Percentiles rank a stretch among this genome's conserved stretches.
These are phyloP conservation scores for Pachysolen tannophilus DNA, from an alignment of 805 yeast genomes.

Conservation along the genomic window DNA sequence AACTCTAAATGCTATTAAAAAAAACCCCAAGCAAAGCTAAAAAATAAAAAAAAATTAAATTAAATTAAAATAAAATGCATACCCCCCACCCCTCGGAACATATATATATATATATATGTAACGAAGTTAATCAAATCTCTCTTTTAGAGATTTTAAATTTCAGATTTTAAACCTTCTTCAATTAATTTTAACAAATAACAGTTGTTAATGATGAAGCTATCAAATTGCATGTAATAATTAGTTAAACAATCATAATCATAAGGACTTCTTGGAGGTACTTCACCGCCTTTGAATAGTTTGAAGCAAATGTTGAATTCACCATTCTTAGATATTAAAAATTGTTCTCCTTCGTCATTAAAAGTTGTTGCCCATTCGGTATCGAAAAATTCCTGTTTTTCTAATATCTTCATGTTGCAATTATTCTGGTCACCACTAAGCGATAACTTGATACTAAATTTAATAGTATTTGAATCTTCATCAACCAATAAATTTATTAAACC, in stretches of 20 bases:
- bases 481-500: slow-evolving; percentile 10
- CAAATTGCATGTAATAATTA: slow-evolving; percentile 16
- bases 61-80: too few relatives aligned
- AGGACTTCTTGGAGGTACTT: slow-evolving; percentile 17
- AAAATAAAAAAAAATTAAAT: too few relatives aligned
- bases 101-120: too few relatives aligned
- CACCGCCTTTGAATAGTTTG: slow-evolving; percentile 16
- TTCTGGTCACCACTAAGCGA: slow-evolving; percentile 6
- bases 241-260: slow-evolving; percentile 18
- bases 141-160: too few relatives aligned
- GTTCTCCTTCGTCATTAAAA: slow-evolving; percentile 5
- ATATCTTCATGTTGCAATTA: background rate
- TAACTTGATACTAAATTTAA: slow-evolving; percentile 17
- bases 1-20: too few relatives aligned
- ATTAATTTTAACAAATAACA: slow-evolving; percentile 14
- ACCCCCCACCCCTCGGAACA: too few relatives aligned
- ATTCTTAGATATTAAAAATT: slow-evolving; percentile 5
- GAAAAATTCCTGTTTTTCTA: slow-evolving; percentile 2
- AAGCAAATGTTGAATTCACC: slow-evolving; percentile 11
- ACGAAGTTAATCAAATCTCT: too few relatives aligned
- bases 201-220: slow-evolving; percentile 15
- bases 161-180: too few relatives aligned
- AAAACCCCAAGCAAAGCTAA: too few relatives aligned
- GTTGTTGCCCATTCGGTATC: slow-evolving; percentile 3
- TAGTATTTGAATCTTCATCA: slow-evolving; percentile 17